A percentile compares a stretch with the other conserved stretches of the same genome.
Evolutionary conservation across 2,329 filamentous ascomycete species (phyloP).

Genomic region (Hypoxylon sp.): DNA sequence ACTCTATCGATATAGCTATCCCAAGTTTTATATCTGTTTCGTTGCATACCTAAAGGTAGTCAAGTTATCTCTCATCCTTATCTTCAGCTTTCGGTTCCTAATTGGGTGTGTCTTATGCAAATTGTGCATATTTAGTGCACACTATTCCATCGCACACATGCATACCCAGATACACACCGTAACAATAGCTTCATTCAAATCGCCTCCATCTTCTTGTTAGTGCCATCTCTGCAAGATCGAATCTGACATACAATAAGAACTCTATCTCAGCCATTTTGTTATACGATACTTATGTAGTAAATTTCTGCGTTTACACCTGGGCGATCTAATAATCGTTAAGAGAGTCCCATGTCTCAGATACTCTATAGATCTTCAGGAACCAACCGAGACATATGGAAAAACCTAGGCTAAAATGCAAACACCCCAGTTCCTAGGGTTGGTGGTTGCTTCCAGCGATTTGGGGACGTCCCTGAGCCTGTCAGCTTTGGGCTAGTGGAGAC

Average conservation of each 20-base stretch:
- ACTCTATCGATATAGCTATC: neutral
- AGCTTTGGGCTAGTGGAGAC: constrained; percentile 23
- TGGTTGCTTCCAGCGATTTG: constrained; percentile 38
- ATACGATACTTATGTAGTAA: neutral
- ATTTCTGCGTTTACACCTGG: constrained; percentile 3
- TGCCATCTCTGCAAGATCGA: neutral
- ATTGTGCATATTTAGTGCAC: constrained; percentile 25
- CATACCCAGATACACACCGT: neutral
- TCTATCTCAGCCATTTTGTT: neutral
- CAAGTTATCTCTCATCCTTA: neutral
- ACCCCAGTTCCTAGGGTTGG: constrained; percentile 26
- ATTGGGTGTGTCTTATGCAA: constrained; percentile 23
- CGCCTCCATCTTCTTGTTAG: constrained; percentile 1
- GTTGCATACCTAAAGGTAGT: neutral
- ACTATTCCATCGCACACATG: constrained; percentile 13
- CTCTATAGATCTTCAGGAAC: constrained; percentile 41
- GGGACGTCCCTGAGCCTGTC: constrained; percentile 39
- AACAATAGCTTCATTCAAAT: neutral
- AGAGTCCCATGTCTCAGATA: constrained; percentile 11
- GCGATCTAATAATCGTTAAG: neutral
- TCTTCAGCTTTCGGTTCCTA: constrained; percentile 10
- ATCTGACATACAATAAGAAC: neutral
- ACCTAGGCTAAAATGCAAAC: constrained; percentile 23
- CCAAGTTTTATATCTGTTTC: constrained; percentile 15
- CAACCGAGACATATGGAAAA: constrained; percentile 36